A percentile compares a stretch with the other conserved stretches of the same genome.
Evolutionary conservation across 2,329 filamentous ascomycete species (phyloP).

Genomic region (Aspergillus thermomutatus): DNA sequence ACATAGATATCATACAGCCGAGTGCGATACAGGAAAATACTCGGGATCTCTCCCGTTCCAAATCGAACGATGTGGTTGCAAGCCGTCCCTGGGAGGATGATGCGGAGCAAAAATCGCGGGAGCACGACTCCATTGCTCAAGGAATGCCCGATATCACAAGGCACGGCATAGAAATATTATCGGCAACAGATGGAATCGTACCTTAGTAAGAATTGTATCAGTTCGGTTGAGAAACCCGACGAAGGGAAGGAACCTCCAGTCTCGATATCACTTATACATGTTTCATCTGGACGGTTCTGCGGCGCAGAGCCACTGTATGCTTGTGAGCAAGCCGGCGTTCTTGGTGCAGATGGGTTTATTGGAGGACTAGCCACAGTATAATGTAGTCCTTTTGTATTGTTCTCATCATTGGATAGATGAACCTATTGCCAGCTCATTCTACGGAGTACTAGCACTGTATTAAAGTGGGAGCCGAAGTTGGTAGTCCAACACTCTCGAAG

Average conservation of each 20-base stretch:
- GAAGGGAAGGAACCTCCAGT: not conserved
- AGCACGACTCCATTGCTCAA: not conserved
- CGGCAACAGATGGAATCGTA: conserved; percentile 17
- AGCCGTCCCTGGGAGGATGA: not conserved
- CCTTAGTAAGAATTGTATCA: conserved; percentile 1
- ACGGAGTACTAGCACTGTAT: not conserved
- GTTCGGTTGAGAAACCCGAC: not conserved
- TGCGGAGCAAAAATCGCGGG: not conserved
- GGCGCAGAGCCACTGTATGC: not conserved
- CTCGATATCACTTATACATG: not conserved
- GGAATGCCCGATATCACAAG: conserved; percentile 2
- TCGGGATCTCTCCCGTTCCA: not conserved
- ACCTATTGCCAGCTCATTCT: not conserved
- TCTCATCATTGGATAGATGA: not conserved
- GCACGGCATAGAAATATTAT: conserved; percentile 16
- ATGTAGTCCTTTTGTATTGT: not conserved
- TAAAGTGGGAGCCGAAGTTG: not conserved
- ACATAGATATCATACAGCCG: conserved; percentile 14
- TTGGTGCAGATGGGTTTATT: not conserved
- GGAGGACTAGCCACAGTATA: not conserved
- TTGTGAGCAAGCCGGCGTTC: not conserved
- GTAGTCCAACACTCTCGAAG: no score
- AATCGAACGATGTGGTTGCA: no score
- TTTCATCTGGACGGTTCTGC: not conserved
- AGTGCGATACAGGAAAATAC: not conserved